Percentiles rank a stretch among this genome's conserved stretches.
These are phyloP conservation scores for Bipolaris victoriae DNA, from an alignment of 2,329 filamentous ascomycete species.

Conservation along the genomic window DNA sequence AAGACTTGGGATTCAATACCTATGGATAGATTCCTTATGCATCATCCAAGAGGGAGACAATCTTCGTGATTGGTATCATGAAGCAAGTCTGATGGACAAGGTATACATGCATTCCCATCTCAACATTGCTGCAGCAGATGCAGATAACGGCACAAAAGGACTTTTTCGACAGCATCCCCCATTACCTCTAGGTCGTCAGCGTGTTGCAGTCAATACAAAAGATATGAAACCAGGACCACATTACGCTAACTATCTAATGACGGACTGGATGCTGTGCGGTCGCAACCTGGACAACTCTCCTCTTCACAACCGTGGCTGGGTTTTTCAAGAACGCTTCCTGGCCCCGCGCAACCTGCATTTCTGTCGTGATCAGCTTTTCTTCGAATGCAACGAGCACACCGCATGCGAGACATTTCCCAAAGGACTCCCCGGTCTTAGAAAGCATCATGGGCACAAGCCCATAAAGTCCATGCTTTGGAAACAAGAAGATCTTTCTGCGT, in stretches of 20 bases:
- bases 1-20: conserved; percentile 19
- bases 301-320: conserved; percentile 15
- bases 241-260: not conserved
- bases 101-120: conserved; percentile 14
- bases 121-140: conserved; percentile 14
- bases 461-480: not conserved
- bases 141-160: conserved; percentile 6
- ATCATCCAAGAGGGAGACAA: conserved; percentile 9
- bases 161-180: conserved; percentile 9
- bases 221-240: not conserved
- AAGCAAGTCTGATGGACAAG: conserved; percentile 14
- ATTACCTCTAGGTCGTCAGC: not conserved
- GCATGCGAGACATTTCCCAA: conserved; percentile 15
- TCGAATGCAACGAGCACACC: conserved; percentile 21
- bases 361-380: conserved; percentile 20
- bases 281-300: not conserved
- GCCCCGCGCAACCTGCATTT: conserved; percentile 26
- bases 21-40: conserved; percentile 28
- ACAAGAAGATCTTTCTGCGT: too few species aligned
- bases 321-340: conserved; percentile 25
- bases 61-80: conserved; percentile 7
- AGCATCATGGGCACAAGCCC: too few species aligned
- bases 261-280: not conserved
- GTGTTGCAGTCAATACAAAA: not conserved
- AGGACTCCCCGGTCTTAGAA: not conserved